Evolutionary conservation across 1,284 basidiomycete species (phyloP).

Genomic region (Cryptococcus sp.): DNA sequence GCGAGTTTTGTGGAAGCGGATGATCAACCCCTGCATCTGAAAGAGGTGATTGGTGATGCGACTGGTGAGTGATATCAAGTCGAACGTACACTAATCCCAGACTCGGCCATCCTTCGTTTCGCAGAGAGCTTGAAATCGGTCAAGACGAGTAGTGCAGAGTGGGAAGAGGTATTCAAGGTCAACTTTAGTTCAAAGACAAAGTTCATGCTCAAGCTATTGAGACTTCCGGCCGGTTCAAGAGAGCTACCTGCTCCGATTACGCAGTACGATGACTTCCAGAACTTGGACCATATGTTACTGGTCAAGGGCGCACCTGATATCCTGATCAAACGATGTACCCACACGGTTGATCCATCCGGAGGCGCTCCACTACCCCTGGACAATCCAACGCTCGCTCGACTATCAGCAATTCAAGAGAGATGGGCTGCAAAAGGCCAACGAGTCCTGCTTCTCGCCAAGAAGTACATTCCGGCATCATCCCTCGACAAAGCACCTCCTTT

Average conservation of each 20-base stretch:
- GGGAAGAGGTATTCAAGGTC: slow-evolving; percentile 45
- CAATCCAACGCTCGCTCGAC: slow-evolving; percentile 21
- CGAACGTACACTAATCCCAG: slow-evolving; percentile 5
- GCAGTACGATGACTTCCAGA: slow-evolving; percentile 14
- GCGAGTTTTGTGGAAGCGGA: slow-evolving; percentile 52
- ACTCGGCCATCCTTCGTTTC: slow-evolving; percentile 60
- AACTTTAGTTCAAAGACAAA: slow-evolving; percentile 65
- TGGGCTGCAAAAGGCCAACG: slow-evolving; percentile 61
- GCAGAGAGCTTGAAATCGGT: slow-evolving; percentile 52
- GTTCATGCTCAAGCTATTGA: slow-evolving; percentile 56
- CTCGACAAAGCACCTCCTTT: slow-evolving; percentile 20
- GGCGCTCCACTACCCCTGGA: slow-evolving; percentile 47
- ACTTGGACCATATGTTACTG: slow-evolving; percentile 46
- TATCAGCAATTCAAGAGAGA: slow-evolving; percentile 50
- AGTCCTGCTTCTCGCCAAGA: slow-evolving; percentile 54
- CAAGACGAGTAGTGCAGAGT: slow-evolving; percentile 34
- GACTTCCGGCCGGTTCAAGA: slow-evolving; percentile 5
- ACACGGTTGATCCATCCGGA: slow-evolving; percentile 47
- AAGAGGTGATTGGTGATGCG: slow-evolving; percentile 59
- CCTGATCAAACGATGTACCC: slow-evolving; percentile 53
- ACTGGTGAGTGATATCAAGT: slow-evolving; percentile 45
- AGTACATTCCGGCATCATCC: slow-evolving; percentile 25
- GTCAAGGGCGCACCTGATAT: slow-evolving; percentile 61
- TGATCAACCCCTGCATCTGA: slow-evolving; percentile 50
- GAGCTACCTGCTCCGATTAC: slow-evolving; percentile 14